Evolutionary conservation across 495 filamentous ascomycete genomes (phyloP).

Genomic region (Coniosporium apollinis): DNA sequence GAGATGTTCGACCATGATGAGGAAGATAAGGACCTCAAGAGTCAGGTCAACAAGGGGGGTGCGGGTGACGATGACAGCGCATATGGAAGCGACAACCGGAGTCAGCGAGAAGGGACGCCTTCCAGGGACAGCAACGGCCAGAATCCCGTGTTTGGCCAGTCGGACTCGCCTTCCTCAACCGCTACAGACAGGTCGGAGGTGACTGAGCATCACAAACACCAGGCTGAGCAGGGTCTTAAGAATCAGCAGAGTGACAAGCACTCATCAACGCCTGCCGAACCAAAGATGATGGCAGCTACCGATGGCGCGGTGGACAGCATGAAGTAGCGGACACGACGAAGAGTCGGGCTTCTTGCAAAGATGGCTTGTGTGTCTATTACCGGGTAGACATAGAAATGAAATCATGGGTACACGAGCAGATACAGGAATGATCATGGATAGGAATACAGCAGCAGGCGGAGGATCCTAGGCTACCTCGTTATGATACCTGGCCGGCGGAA

Average conservation of each 20-base stretch:
- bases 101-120: constrained; percentile 41
- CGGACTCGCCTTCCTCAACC: constrained; percentile 29
- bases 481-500: constrained; percentile 1
- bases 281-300: constrained; percentile 6
- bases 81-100: constrained; percentile 17
- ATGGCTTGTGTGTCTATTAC: no score
- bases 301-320: constrained; percentile 3
- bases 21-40: constrained; percentile 57
- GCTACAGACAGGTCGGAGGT: constrained; percentile 23
- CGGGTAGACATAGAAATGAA: no score
- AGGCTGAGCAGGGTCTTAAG: background rate
- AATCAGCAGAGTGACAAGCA: constrained; percentile 1
- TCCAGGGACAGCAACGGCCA: no score
- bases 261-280: background rate
- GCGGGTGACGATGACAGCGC: constrained; percentile 8
- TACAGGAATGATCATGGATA: no score
- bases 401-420: no score
- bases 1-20: constrained; percentile 85
- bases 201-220: background rate
- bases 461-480: no score
- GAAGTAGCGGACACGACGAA: background rate
- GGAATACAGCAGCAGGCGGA: no score
- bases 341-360: background rate
- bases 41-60: constrained; percentile 36
- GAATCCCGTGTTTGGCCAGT: constrained; percentile 16